These are phyloP conservation scores for Schizothecium vesticola DNA, from an alignment of 495 filamentous ascomycete genomes.

Conservation along the genomic window DNA sequence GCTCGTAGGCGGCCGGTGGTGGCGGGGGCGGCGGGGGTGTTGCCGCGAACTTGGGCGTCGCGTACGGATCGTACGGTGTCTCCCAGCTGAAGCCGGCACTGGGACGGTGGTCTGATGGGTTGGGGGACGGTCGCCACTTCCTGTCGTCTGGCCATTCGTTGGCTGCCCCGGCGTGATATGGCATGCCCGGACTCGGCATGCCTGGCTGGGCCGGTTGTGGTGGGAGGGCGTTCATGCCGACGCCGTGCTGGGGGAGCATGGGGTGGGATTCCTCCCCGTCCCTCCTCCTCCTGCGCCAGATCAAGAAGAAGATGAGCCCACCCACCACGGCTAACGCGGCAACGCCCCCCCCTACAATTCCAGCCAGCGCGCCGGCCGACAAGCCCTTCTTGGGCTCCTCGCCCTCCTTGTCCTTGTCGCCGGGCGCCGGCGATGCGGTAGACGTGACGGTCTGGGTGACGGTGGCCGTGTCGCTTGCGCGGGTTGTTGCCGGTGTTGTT, in stretches of 20 bases:
- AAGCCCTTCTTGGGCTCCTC: slow-evolving; percentile 6
- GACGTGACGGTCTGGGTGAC: slow-evolving; percentile 3
- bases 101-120: slow-evolving; percentile 1
- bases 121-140: slow-evolving; percentile 17
- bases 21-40: background rate
- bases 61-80: slow-evolving; percentile 21
- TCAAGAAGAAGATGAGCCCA: slow-evolving; percentile 17
- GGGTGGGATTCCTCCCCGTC: slow-evolving; percentile 29
- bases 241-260: slow-evolving; percentile 27
- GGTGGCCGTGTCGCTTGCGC: background rate
- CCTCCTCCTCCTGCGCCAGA: slow-evolving; percentile 19
- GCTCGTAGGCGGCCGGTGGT: slow-evolving; percentile 5
- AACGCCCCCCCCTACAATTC: slow-evolving; percentile 23
- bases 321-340: slow-evolving; percentile 21
- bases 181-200: background rate
- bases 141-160: slow-evolving; percentile 15
- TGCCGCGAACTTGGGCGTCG: slow-evolving; percentile 4
- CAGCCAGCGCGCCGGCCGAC: slow-evolving; percentile 19
- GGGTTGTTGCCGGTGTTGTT: background rate
- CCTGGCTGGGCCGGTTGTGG: slow-evolving; percentile 8
- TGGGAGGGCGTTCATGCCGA: slow-evolving; percentile 3
- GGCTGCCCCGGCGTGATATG: background rate
- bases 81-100: slow-evolving; percentile 30
- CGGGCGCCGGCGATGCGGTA: background rate
- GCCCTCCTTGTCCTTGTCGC: background rate